These are phyloP conservation scores for Acacia concinna DNA, from an alignment of 331 rosid genomes.

Conservation along the genomic window DNA sequence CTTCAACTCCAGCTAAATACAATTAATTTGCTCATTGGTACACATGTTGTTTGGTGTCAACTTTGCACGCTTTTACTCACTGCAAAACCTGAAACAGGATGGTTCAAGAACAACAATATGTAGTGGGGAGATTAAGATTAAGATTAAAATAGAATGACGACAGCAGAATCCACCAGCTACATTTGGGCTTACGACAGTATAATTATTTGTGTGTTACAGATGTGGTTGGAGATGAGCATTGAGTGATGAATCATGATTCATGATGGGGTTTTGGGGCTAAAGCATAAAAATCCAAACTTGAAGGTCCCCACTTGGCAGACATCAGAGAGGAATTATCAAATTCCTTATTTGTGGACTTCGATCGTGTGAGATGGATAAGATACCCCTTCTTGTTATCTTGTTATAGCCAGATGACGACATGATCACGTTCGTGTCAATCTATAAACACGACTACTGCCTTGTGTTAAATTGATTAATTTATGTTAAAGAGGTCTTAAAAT, in stretches of 20 bases:
- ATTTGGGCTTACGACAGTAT: not conserved
- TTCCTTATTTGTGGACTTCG: not conserved
- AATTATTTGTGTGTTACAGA: not conserved
- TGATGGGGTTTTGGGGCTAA: not conserved
- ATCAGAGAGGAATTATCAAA: slow-evolving; percentile 29
- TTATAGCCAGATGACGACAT: not conserved
- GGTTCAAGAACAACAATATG: not conserved
- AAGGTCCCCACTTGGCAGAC: slow-evolving; percentile 28
- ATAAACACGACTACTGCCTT: not conserved
- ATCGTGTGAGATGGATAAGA: not conserved
- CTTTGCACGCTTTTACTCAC: not conserved
- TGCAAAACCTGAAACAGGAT: not conserved
- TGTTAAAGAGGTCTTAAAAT: no score
- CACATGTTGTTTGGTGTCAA: not conserved
- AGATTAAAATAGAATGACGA: not conserved
- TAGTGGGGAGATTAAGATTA: not conserved
- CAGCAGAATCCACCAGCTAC: not conserved
- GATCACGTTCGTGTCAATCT: not conserved
- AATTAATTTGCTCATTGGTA: not conserved
- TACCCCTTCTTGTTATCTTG: not conserved
- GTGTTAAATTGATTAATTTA: no score
- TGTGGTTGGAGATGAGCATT: not conserved
- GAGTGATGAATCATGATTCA: not conserved
- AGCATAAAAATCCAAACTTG: not conserved
- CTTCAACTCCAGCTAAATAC: not conserved